phyloP scores from a whole-genome alignment of 805 yeast genomes.

The Helenozyma baotianmanensis region DNA sequence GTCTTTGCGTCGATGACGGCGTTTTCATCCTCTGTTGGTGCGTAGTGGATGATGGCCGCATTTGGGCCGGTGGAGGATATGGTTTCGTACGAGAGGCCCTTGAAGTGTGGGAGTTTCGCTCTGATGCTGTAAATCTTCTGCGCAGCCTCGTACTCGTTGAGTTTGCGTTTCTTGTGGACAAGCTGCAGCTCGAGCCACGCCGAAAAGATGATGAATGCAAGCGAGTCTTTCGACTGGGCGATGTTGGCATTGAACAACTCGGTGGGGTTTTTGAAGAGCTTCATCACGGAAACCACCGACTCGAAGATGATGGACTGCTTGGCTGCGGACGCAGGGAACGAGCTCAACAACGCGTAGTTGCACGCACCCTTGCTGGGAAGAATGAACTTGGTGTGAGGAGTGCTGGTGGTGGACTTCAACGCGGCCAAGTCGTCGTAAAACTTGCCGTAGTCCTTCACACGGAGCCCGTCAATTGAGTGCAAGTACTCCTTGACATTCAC shows the following conservation, averaged over 20 bases:
- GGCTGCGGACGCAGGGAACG: conserved; percentile 27
- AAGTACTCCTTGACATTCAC: conserved; percentile 28
- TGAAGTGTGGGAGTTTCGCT: conserved; percentile 48
- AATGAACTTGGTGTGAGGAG: conserved; percentile 18
- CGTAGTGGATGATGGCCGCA: conserved; percentile 71
- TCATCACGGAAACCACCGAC: conserved; percentile 44
- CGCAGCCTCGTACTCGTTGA: conserved; percentile 66
- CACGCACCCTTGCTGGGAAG: conserved; percentile 29
- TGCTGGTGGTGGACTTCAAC: conserved; percentile 18
- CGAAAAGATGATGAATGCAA: conserved; percentile 66
- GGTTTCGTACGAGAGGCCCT: conserved; percentile 70
- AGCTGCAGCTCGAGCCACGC: conserved; percentile 74
- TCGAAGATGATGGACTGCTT: conserved; percentile 21
- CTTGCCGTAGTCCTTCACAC: conserved; percentile 47
- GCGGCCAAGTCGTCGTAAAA: conserved; percentile 54
- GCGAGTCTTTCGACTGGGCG: conserved; percentile 83
- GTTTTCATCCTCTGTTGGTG: conserved; percentile 57
- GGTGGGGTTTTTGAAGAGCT: conserved; percentile 67
- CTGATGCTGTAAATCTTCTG: conserved; percentile 54
- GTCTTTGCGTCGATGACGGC: conserved; percentile 60
- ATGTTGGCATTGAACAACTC: conserved; percentile 68
- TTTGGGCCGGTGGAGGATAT: conserved; percentile 75
- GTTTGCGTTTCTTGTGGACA: conserved; percentile 31
- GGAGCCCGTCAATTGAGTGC: conserved; percentile 20
- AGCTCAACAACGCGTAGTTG: conserved; percentile 27